Base-by-base conservation (phyloP, 202 grass and related monocot genomes). In the Carex arenaria region DNA sequence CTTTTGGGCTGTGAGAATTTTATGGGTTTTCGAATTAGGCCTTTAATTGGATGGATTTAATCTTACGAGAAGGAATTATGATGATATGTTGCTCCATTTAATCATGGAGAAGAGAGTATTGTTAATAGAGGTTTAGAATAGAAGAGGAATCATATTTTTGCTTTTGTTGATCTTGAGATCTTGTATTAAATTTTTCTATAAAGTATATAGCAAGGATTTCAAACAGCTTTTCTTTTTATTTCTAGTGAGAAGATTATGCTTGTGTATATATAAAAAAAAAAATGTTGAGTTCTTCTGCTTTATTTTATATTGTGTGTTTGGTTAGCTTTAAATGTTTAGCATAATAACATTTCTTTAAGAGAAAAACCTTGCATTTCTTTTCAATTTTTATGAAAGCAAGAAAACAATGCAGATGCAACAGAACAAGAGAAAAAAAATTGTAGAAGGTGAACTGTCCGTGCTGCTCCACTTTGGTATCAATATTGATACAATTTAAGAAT, bases 141-240 rank as follows among this genome's bases (percentile, higher is more conserved):
- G 53, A 59, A 60, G 17, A 78, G 30, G 31, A 60, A 78, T 60
- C 73, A 60, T 20, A 60, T 20, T 28, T 38, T 60, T 40, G 53
- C 9, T 78, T 64, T 60, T 60, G 17, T 59, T 36, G 54, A 54
- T 54, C 4, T 74, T 15, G 15, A 40, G 28, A 56, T 34, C 15
- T 8, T 59, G 52, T 78, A 59, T 40, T 8, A 38, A 78, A 78
- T 5, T 78, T 78, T 78, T 78, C 74, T 55, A 78, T 36, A n/a
- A 60, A 34, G 3, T 40, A 78, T 31, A 49, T 49, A 60, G 54
- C 19, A 72, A 66, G 11, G 69, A 40, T 60, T 78, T 78, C 15
- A n/a, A 59, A 36, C 51, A 32, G 0, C 20, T 22, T 45, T 70
- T 70, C 13, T 40, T 40, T n/a, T 20, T 20, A 7, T 43, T 69